Percentiles rank a stretch among this genome's conserved stretches.
Conservation (phyloP, 768 basidiomycete genomes). For the Coprinellus aureogranulatus region DNA sequence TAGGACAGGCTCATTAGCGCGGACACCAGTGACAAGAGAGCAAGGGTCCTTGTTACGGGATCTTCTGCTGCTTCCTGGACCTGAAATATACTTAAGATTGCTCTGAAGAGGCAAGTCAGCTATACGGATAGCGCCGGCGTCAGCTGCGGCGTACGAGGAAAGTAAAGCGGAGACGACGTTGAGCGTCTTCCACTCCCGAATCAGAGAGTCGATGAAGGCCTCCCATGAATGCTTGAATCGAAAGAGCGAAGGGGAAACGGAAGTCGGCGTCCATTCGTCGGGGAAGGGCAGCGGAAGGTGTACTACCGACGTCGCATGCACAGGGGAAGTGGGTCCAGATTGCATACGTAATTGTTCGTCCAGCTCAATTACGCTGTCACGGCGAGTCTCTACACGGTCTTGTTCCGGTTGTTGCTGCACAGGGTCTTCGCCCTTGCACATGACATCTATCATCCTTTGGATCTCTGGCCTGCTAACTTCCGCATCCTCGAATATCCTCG, state of each 20-base stretch:
- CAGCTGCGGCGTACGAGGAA: constrained; percentile 33
- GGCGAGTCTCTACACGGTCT: background rate
- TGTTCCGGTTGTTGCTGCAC: background rate
- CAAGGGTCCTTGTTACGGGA: constrained; percentile 59
- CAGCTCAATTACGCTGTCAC: too few relatives aligned
- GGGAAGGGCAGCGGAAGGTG: constrained; percentile 43
- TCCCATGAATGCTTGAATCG: constrained; percentile 73
- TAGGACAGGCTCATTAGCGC: constrained; percentile 70
- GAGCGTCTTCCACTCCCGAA: constrained; percentile 71
- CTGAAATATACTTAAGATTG: constrained; percentile 71
- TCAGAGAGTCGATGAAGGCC: constrained; percentile 63
- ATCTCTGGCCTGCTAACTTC: constrained; percentile 76
- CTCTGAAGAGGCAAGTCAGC: constrained; percentile 34
- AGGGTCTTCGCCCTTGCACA: background rate
- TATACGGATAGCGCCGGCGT: background rate
- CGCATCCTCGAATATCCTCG: constrained; percentile 73
- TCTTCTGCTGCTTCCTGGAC: constrained; percentile 50
- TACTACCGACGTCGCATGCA: constrained; percentile 12
- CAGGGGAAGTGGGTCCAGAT: constrained; percentile 3
- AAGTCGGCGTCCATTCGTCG: constrained; percentile 51
- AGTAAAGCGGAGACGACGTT: constrained; percentile 71
- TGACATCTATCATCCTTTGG: constrained; percentile 45
- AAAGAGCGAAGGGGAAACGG: constrained; percentile 61
- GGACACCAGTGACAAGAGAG: constrained; percentile 62
- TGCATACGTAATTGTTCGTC: too few relatives aligned